Base-by-base conservation (phyloP, 1,139 yeast species). In the Maudiozyma humilis region DNA sequence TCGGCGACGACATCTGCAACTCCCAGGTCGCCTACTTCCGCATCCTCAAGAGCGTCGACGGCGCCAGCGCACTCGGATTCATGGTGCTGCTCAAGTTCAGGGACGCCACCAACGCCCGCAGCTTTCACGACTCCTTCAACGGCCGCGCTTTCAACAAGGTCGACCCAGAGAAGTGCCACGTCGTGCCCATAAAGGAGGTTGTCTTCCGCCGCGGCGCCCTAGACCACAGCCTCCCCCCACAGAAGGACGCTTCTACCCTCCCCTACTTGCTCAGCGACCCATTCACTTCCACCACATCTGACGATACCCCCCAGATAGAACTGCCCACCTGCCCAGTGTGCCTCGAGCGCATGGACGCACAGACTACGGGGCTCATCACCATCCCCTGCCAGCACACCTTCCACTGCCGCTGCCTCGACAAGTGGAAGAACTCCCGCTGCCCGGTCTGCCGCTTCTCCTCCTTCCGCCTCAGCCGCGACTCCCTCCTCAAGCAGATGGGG, bases 321-420 rank as follows among this genome's bases (percentile, higher is more conserved):
- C 68, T 89, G 16, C 96, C 97, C 0, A 83, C 94, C 0, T 89
- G 97, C 57, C 96, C 96, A 0, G 96, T 89, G 0, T 89, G 97
- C 58, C 68, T 89, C 19, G 97, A 89, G 55, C 69, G 95, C 50
- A 81, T 89, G 83, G 97, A 89, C 60, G 72, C 91, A 2, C 75
- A 76, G 19, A 71, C 83, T 4, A 81, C 95, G 0, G 97, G 97
- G 0, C 66, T 89, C 14, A 67, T 88, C 12, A 89, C 96, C 0
- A 88, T 86, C 40, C 87, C 93, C 0, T 89, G 96, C 51, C 96
- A 86, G 59, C 96, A 89, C 60, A 87, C 96, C 0, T 89, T 87
- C 63, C 96, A 89, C 62, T 88, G 95, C 55, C 85, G 77, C 53
- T 89, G 96, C 60, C 69, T 89, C 42, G 78, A 87, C 32, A 84